These are phyloP conservation scores for Pichia sp. DNA, from an alignment of 1,139 yeast genomes.

Conservation along the genomic window DNA sequence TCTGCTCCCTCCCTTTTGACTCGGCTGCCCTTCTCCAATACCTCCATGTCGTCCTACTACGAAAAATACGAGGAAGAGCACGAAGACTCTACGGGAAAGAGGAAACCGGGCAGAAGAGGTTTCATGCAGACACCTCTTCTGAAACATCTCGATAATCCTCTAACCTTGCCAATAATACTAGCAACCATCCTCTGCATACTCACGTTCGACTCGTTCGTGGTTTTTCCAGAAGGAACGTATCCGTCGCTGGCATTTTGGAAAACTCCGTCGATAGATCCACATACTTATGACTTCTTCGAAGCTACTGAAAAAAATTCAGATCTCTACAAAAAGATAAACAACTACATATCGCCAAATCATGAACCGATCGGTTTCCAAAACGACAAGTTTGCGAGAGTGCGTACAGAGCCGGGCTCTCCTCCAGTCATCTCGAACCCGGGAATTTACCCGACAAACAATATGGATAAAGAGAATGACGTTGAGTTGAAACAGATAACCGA, in stretches of 20 bases:
- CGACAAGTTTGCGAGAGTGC: constrained; percentile 21
- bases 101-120: too few relatives aligned
- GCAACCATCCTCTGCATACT: too few relatives aligned
- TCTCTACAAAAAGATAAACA: constrained; percentile 18
- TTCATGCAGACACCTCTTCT: too few relatives aligned
- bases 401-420: constrained; percentile 28
- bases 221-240: too few relatives aligned
- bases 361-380: constrained; percentile 30
- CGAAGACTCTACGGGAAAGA: too few relatives aligned
- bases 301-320: background rate
- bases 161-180: too few relatives aligned
- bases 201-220: too few relatives aligned
- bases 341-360: constrained; percentile 21
- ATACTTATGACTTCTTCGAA: constrained; percentile 22
- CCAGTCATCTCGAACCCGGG: constrained; percentile 22
- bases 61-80: too few relatives aligned
- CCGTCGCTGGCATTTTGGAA: background rate
- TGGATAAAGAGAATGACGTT: background rate
- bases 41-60: too few relatives aligned
- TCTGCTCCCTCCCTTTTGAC: too few relatives aligned
- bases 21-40: too few relatives aligned
- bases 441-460: constrained; percentile 1
- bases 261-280: constrained; percentile 5
- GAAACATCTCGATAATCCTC: too few relatives aligned
- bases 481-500: background rate